Percentiles rank a stretch among this genome's conserved stretches.
Evolutionary conservation across 2,329 filamentous ascomycete genomes (phyloP).

Genomic region (Pseudopithomyces chartarum): DNA sequence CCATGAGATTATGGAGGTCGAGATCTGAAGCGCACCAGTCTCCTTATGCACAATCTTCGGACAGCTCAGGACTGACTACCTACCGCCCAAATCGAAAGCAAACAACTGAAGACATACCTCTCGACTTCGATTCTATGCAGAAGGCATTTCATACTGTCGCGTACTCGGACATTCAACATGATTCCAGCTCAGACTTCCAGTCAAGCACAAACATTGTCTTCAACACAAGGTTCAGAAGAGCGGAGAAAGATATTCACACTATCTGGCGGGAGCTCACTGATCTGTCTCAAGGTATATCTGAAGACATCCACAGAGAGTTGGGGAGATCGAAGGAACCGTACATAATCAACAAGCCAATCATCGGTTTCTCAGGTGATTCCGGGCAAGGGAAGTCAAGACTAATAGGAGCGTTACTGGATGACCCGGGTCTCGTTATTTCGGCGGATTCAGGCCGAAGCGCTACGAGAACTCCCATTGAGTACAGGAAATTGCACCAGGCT

Average conservation of each 20-base stretch:
- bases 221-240: not conserved
- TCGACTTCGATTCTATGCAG: not conserved
- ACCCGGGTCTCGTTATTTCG: not conserved
- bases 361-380: not conserved
- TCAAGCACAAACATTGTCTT: not conserved
- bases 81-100: not conserved
- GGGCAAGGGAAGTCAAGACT: not conserved
- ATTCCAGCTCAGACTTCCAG: not conserved
- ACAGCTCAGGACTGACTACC: too few species aligned
- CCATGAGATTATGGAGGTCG: too few species aligned
- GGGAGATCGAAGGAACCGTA: not conserved
- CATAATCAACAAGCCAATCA: not conserved
- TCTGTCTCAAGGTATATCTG: not conserved
- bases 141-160: not conserved
- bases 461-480: not conserved
- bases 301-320: not conserved
- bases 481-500: not conserved
- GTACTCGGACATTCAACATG: not conserved
- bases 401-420: not conserved
- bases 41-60: too few species aligned
- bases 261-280: not conserved
- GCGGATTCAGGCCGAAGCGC: not conserved
- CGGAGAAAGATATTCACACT: not conserved
- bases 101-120: not conserved
- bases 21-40: too few species aligned